Conservation (phyloP, 176 grass and related monocot genomes). For the Raddia distichophylla region DNA sequence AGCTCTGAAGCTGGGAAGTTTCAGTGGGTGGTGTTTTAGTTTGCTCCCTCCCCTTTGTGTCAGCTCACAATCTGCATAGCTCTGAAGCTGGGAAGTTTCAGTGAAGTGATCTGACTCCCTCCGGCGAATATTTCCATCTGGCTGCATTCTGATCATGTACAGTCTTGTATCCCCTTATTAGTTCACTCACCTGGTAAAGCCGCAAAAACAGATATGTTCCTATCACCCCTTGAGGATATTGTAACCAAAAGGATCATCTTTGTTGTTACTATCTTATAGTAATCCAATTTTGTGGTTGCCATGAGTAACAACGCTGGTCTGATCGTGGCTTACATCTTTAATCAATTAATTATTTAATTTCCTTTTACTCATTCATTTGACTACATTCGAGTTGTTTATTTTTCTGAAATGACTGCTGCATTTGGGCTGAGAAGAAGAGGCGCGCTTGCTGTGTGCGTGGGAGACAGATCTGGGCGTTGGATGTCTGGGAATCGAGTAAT, state of each 20-base stretch:
- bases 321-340: background rate
- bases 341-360: fast-evolving
- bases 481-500: background rate
- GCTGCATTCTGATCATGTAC: background rate
- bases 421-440: background rate
- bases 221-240: background rate
- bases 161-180: background rate
- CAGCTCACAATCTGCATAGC: background rate
- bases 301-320: background rate
- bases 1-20: background rate
- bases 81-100: background rate
- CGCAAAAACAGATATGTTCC: background rate
- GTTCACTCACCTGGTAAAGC: background rate
- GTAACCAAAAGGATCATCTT: background rate
- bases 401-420: too few relatives aligned
- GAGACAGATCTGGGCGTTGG: background rate
- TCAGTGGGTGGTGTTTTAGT: too few relatives aligned
- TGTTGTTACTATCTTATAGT: background rate
- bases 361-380: background rate
- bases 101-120: background rate
- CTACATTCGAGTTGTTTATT: too few relatives aligned
- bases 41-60: background rate
- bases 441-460: too few relatives aligned
- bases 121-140: background rate
- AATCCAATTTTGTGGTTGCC: background rate